Conservation (phyloP, 2,329 filamentous ascomycete species). For the Cylindrodendrum hubeiense region DNA sequence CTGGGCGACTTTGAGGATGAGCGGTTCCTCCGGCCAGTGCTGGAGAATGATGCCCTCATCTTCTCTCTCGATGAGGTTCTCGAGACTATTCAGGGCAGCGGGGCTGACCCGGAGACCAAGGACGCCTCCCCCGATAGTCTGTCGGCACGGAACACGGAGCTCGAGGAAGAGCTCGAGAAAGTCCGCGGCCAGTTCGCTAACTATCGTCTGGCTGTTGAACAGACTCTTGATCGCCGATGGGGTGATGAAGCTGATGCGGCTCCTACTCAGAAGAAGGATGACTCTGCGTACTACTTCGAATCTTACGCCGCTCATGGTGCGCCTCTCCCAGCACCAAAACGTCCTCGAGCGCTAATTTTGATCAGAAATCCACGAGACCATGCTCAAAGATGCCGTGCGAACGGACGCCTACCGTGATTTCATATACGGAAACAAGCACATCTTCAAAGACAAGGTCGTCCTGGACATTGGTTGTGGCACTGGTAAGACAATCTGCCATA, state of each 20-base stretch:
- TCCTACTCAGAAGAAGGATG: conserved; percentile 47
- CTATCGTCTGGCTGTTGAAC: conserved; percentile 74
- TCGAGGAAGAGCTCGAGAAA: conserved; percentile 72
- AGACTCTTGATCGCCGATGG: conserved; percentile 76
- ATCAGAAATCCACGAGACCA: conserved; percentile 90
- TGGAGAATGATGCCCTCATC: conserved; percentile 91
- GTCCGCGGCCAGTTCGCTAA: conserved; percentile 72
- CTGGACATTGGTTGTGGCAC: conserved; percentile 92
- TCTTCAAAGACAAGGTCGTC: conserved; percentile 88
- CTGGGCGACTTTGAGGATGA: conserved; percentile 79
- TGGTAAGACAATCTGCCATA: conserved; percentile 50
- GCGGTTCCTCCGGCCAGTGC: conserved; percentile 82
- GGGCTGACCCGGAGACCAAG: conserved; percentile 56
- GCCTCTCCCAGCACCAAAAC: conserved; percentile 29
- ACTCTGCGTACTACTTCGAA: conserved; percentile 67
- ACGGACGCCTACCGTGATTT: conserved; percentile 96
- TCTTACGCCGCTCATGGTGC: conserved; percentile 72
- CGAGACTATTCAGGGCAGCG: conserved; percentile 51
- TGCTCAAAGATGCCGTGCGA: conserved; percentile 90
- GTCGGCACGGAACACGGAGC: conserved; percentile 63
- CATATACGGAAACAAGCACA: conserved; percentile 89
- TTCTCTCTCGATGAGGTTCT: conserved; percentile 86
- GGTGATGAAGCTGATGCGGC: conserved; percentile 63
- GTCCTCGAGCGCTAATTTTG: conserved; percentile 12
- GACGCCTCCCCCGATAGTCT: conserved; percentile 50